Base-by-base conservation (phyloP, 2,329 filamentous ascomycete genomes). In the Arthrobotrys megalospora region DNA sequence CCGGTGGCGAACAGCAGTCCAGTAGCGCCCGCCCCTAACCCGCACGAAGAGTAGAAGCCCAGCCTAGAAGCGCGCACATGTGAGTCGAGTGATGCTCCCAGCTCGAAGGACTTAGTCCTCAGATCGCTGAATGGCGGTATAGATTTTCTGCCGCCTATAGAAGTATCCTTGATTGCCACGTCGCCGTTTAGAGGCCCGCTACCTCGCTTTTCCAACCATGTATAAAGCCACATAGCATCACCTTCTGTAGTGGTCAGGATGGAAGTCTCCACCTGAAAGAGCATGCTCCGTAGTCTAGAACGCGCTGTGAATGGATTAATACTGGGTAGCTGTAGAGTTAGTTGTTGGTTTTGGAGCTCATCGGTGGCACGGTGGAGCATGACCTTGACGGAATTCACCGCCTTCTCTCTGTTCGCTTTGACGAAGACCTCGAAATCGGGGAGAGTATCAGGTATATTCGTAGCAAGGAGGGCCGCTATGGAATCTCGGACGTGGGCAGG, bases 401-500 rank as follows among this genome's bases (percentile, higher is more conserved):
- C 28, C 3, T 0, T 4, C 24, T 52, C 48, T 6, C n/a, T 52
- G 21, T 32, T 21, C 12, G 19, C 16, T 7, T 11, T 7, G 24
- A 11, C 2, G 48, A 32, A 60, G 21, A 3, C 19, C 12, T 60
- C 19, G 36, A 43, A 43, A n/a, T 21, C 11, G 7, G 34, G 12
- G 7, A 64, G 53, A 21, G 36, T 36, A 0, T 32, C 21, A 8
- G 67, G 75, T 6, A 66, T 52, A 16, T 67, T 38, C 4, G 47
- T 64, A 6, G 48, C 21, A 0, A 72, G 62, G 14, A 72, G 38
- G 21, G 41, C 45, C 0, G 47, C 75, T 7, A 78, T 50, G 16
- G 21, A 53, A 28, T 78, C 75, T 21, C 66, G 41, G 8, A 78
- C 67, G 16, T 78, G 67, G 19, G 3, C n/a, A 8, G 66, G 48